Evolutionary conservation across 2,329 filamentous ascomycete genomes (phyloP).

Genomic region (Colletotrichum plurivorum): DNA sequence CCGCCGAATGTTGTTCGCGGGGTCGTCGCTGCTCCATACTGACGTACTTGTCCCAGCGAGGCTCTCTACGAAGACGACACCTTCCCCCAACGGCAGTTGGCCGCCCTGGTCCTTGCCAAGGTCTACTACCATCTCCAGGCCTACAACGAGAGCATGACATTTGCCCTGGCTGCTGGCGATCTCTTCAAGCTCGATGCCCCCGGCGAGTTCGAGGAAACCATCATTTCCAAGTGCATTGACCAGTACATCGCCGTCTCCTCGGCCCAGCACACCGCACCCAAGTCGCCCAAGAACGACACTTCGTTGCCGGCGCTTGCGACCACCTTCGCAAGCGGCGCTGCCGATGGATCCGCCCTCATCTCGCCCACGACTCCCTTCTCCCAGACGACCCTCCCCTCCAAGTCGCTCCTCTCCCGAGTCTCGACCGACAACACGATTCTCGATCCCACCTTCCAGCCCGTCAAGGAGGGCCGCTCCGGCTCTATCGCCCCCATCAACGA

Average conservation of each 20-base stretch:
- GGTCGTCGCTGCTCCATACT: conserved; percentile 25
- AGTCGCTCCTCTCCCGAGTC: conserved; percentile 92
- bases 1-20: not conserved
- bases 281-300: conserved; percentile 56
- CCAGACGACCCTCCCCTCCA: conserved; percentile 91
- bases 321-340: conserved; percentile 78
- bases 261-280: conserved; percentile 63
- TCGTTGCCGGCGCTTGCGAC: conserved; percentile 81
- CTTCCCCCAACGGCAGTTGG: conserved; percentile 94
- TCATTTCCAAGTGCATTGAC: conserved; percentile 98
- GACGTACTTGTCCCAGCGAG: conserved; percentile 73
- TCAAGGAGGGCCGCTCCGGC: conserved; percentile 67
- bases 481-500: conserved; percentile 77
- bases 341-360: conserved; percentile 79
- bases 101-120: conserved; percentile 94
- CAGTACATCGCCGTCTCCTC: conserved; percentile 89
- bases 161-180: conserved; percentile 94
- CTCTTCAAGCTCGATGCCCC: conserved; percentile 93
- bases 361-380: conserved; percentile 97
- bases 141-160: conserved; percentile 99
- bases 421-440: conserved; percentile 75
- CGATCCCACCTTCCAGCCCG: conserved; percentile 70
- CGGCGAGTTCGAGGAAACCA: conserved; percentile 98
- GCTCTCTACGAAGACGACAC: conserved; percentile 96
- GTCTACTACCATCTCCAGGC: conserved; percentile 99